Evolutionary conservation across 768 basidiomycete genomes (phyloP).

Genomic region (Lactarius deliciosus): DNA sequence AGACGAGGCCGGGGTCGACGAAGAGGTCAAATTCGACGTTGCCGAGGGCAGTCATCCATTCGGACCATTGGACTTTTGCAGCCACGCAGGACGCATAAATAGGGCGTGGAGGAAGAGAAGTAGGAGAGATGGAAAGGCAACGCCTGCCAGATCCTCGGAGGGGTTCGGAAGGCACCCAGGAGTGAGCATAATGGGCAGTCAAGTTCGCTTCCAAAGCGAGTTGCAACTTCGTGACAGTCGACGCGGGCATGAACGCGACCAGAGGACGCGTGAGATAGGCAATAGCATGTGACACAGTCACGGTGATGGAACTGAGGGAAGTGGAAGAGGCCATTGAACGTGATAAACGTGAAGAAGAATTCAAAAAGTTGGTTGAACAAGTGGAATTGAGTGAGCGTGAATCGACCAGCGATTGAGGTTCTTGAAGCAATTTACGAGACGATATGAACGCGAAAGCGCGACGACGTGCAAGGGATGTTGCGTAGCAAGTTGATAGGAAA

Average conservation of each 20-base stretch:
- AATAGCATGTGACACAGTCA: conserved; percentile 72
- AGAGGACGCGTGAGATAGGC: conserved; percentile 71
- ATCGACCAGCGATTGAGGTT: conserved; percentile 65
- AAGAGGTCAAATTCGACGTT: conserved; percentile 74
- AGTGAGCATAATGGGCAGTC: conserved; percentile 61
- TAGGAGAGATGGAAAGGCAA: conserved; percentile 70
- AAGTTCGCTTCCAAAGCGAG: conserved; percentile 72
- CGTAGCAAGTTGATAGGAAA: conserved; percentile 31
- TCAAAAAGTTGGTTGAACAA: conserved; percentile 32
- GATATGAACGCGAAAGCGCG: conserved; percentile 30
- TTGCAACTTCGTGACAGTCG: conserved; percentile 67
- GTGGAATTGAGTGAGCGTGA: conserved; percentile 34
- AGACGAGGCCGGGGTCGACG: conserved; percentile 77
- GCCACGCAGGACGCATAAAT: conserved; percentile 70
- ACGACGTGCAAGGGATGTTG: conserved; percentile 31
- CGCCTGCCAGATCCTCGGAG: conserved; percentile 69
- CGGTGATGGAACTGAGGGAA: conserved; percentile 49
- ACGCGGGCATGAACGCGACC: conserved; percentile 53
- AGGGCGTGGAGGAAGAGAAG: conserved; percentile 65
- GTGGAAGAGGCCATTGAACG: conserved; percentile 30
- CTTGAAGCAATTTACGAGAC: conserved; percentile 39
- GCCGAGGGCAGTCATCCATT: conserved; percentile 74
- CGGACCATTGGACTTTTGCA: conserved; percentile 73
- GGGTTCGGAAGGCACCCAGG: conserved; percentile 66
- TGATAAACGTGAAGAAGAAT: conserved; percentile 18